Percentiles rank a stretch among this genome's conserved stretches.
phyloP scores from a whole-genome alignment of 208 protist genomes.

The Wallacemonas sp. region DNA sequence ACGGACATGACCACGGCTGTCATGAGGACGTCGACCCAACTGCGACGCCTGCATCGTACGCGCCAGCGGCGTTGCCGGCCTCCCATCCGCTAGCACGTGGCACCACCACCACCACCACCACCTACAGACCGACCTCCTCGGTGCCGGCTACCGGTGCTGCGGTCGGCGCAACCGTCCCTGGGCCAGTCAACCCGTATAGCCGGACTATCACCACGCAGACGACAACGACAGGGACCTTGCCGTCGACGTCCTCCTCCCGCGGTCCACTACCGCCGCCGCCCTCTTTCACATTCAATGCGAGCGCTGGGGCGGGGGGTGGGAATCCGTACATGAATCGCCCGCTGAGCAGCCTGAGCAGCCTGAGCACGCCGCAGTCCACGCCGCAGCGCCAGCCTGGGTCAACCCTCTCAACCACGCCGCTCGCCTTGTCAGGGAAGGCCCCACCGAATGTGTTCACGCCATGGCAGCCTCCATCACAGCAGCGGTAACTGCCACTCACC shows the following conservation, averaged over 20 bases:
- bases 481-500: neutral
- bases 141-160: neutral
- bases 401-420: too few species aligned
- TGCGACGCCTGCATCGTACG: too few species aligned
- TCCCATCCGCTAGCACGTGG: too few species aligned
- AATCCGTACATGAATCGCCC: constrained; percentile 11
- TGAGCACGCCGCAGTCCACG: too few species aligned
- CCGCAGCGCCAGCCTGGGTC: too few species aligned
- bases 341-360: too few species aligned
- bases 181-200: neutral
- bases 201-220: neutral
- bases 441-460: neutral
- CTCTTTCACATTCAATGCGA: constrained; percentile 11
- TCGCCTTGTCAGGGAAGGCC: neutral
- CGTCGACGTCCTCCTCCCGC: neutral
- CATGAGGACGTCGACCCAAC: too few species aligned
- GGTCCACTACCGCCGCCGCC: neutral
- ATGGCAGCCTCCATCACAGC: neutral
- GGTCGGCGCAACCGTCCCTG: neutral
- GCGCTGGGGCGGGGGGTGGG: neutral
- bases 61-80: too few species aligned
- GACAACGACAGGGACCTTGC: neutral
- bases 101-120: too few species aligned
- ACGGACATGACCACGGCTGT: constrained; percentile 27
- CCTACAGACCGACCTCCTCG: too few species aligned